Evolutionary conservation across 441 rosid genomes (phyloP).

Genomic region (Melastoma candidum): DNA sequence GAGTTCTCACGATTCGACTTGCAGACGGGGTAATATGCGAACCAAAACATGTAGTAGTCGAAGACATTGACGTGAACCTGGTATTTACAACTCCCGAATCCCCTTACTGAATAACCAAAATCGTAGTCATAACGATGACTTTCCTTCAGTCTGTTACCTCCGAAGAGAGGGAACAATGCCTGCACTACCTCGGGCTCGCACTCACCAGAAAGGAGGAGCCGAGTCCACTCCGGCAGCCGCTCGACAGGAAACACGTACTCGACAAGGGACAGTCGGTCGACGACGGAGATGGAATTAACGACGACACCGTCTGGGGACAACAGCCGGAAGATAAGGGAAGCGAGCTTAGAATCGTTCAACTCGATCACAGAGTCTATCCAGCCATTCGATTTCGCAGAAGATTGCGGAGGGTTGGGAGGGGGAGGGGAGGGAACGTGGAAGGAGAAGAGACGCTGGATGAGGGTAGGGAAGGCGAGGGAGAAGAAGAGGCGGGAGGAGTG

Average conservation of each 20-base stretch:
- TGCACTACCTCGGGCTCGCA: conserved; percentile 35
- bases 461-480: conserved; percentile 54
- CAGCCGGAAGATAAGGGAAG: conserved; percentile 41
- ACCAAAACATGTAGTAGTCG: conserved; percentile 86
- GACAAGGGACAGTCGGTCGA: conserved; percentile 61
- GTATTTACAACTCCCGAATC: conserved; percentile 25
- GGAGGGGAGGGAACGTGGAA: conserved; percentile 44
- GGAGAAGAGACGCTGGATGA: conserved; percentile 67
- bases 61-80: conserved; percentile 67
- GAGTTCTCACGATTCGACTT: conserved; percentile 49
- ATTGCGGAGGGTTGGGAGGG: conserved; percentile 12
- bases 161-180: conserved; percentile 46
- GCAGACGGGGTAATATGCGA: conserved; percentile 78
- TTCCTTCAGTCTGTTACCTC: conserved; percentile 42
- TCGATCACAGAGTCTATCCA: conserved; percentile 60
- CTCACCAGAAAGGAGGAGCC: conserved; percentile 40
- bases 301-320: conserved; percentile 50
- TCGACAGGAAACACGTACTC: conserved; percentile 74
- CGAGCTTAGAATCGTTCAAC: conserved; percentile 31
- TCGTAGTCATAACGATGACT: conserved; percentile 4
- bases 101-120: conserved; percentile 24
- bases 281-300: conserved; percentile 47
- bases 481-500: conserved; percentile 71
- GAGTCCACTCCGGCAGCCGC: conserved; percentile 67
- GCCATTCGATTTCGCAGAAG: conserved; percentile 16